Evolutionary conservation across 2,329 filamentous ascomycete species (phyloP), one percentile per base, ranked within the genome.

Genomic region (Ramichloridium luteum): DNA sequence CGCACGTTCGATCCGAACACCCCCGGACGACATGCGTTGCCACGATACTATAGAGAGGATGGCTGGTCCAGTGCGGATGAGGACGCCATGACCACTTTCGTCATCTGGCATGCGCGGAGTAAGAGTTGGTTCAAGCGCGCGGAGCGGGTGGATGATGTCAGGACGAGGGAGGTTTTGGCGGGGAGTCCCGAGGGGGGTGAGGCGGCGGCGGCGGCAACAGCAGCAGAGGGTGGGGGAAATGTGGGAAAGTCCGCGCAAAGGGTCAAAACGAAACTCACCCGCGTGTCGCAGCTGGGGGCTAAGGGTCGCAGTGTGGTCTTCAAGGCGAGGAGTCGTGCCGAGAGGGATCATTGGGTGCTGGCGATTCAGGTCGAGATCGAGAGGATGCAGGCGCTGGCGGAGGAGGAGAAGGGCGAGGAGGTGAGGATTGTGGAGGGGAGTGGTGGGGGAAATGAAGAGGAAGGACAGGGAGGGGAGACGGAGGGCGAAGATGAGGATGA

Each of bases 311-410:
- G 68, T 25, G 67, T 77, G 29, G 74, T 80, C 9, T 80, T 80
- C 48, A 73, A 74, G 46, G 68, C 74, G 20, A 62, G 74, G 32
- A 76, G 69, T 50, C 60, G 75, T 6, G 66, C 74, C 1, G 75
- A 80, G 52, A 65, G 74, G 38, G 75, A 80, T 54, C 68, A 73
- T 43, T 80, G 75, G 75, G 75, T 80, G 14, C 54, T 78, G 49
- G 72, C 65, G 20, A 71, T 79, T 36, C 68, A 68, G 32, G 71
- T 71, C 39, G 75, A 79, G 57, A 79, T 79, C 50, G 74, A 79
- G 56, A 57, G 71, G 30, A 48, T 74, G 36, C 63, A 65, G 18
- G 38, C 38, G 9, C 34, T 42, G 34, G 57, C 53, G 10, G 64
- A 67, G 38, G 69, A 74, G 44, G 58, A 35, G 28, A 54, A 61